A percentile compares a stretch with the other conserved stretches of the same genome.
Conservation (phyloP, 1,139 yeast genomes). For the Hansenula sp. region DNA sequence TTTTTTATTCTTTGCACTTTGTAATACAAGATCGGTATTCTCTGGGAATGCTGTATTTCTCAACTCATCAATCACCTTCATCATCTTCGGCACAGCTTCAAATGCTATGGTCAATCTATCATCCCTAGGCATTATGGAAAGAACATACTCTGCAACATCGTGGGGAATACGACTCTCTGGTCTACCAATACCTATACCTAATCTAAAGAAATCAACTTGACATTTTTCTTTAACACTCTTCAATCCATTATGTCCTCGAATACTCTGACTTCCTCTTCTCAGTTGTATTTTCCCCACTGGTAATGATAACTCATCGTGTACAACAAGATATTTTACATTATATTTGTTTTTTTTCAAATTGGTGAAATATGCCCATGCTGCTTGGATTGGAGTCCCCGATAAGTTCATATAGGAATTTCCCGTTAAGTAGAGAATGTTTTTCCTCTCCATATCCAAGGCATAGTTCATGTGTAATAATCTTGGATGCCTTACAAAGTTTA, state of each 20-base stretch:
- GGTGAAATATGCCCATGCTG: constrained; percentile 40
- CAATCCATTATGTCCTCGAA: constrained; percentile 81
- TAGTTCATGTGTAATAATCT: constrained; percentile 19
- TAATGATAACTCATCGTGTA: constrained; percentile 74
- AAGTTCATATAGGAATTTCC: constrained; percentile 64
- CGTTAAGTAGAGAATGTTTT: constrained; percentile 37
- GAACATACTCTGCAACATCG: constrained; percentile 58
- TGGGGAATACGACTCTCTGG: constrained; percentile 40
- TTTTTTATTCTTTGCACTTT: too few relatives aligned
- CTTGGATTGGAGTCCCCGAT: constrained; percentile 51
- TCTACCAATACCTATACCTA: constrained; percentile 73
- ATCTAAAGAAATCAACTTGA: constrained; percentile 36
- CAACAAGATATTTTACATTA: constrained; percentile 43
- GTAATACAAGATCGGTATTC: background rate
- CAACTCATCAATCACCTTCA: constrained; percentile 33
- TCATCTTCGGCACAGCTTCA: constrained; percentile 37
- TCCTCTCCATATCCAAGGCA: constrained; percentile 9
- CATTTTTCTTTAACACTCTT: constrained; percentile 43
- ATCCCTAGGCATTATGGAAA: constrained; percentile 38
- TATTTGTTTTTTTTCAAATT: constrained; percentile 20
- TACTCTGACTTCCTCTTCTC: constrained; percentile 50
- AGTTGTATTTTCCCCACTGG: constrained; percentile 61
- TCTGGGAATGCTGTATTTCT: background rate
- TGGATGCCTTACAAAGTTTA: constrained; percentile 21
- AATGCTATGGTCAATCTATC: constrained; percentile 33